Evolutionary conservation across 768 basidiomycete genomes (phyloP).

Genomic region (Xerocomus brunneocitrinus): DNA sequence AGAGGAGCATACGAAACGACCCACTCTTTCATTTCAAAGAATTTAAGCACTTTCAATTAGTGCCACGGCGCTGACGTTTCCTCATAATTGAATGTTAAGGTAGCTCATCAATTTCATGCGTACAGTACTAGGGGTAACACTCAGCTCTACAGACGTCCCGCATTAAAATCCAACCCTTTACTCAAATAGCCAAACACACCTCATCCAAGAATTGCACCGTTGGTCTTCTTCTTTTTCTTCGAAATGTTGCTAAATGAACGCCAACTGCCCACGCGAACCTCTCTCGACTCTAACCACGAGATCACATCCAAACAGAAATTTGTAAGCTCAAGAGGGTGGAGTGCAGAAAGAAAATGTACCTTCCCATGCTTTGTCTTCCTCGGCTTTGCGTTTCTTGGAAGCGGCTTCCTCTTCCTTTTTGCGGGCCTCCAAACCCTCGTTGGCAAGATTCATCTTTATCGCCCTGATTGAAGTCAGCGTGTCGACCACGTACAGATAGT

Average conservation of each 20-base stretch:
- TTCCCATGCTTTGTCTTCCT: conserved; percentile 88
- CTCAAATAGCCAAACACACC: conserved; percentile 2
- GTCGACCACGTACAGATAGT: neutral
- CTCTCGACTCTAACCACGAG: conserved; percentile 55
- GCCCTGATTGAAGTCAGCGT: conserved; percentile 47
- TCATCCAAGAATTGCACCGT: conserved; percentile 64
- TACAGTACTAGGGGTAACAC: conserved; percentile 13
- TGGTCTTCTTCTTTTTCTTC: conserved; percentile 84
- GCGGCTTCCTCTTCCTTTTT: conserved; percentile 85
- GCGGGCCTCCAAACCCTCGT: conserved; percentile 88
- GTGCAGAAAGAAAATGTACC: conserved; percentile 40
- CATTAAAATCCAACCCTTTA: neutral
- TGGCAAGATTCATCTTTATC: conserved; percentile 85
- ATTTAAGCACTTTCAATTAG: too few species aligned
- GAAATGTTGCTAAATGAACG: conserved; percentile 58
- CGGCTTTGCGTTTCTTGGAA: conserved; percentile 77
- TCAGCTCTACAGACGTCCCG: conserved; percentile 1
- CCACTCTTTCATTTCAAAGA: too few species aligned
- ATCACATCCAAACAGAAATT: neutral
- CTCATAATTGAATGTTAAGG: neutral
- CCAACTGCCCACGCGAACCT: conserved; percentile 84
- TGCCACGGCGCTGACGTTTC: neutral
- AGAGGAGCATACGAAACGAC: too few species aligned
- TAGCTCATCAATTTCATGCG: conserved; percentile 8
- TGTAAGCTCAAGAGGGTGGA: neutral